Conservation (phyloP, 2,329 filamentous ascomycete species). For the Exophiala aquamarina region DNA sequence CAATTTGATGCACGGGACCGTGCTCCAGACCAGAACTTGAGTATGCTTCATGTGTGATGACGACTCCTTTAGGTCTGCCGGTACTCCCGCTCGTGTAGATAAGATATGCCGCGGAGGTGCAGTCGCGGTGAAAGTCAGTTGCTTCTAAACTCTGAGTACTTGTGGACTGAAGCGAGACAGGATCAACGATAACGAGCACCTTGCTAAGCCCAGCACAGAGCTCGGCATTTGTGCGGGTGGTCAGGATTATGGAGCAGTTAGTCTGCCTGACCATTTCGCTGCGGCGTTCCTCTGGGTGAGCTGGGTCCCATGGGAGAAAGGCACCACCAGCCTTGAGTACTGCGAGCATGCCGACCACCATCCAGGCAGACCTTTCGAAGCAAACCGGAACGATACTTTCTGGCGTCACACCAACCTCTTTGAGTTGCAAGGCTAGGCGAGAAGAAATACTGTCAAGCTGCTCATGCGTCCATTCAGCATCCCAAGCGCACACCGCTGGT, state of each 20-base stretch:
- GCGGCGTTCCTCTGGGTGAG: constrained; percentile 38
- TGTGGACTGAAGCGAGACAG: neutral
- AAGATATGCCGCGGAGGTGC: constrained; percentile 44
- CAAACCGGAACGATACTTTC: constrained; percentile 40
- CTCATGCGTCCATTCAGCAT: constrained; percentile 39
- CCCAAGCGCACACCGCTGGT: constrained; percentile 39
- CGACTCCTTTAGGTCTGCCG: constrained; percentile 59
- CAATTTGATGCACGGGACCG: constrained; percentile 45
- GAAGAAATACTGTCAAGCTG: constrained; percentile 37
- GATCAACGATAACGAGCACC: neutral
- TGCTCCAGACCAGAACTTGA: constrained; percentile 56
- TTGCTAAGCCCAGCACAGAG: neutral
- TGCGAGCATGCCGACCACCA: constrained; percentile 40
- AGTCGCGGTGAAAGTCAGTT: neutral
- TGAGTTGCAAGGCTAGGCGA: constrained; percentile 38
- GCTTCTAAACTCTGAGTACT: neutral
- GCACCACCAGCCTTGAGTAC: constrained; percentile 43
- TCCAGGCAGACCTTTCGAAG: constrained; percentile 44
- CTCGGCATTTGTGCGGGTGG: neutral
- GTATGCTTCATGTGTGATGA: constrained; percentile 61
- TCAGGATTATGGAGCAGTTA: constrained; percentile 33
- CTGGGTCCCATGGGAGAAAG: constrained; percentile 40
- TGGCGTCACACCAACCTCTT: constrained; percentile 39
- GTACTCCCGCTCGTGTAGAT: constrained; percentile 62
- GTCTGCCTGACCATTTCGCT: constrained; percentile 36